These are phyloP conservation scores for Penicillium bovifimosum DNA, from an alignment of 495 filamentous ascomycete species.

Conservation along the genomic window DNA sequence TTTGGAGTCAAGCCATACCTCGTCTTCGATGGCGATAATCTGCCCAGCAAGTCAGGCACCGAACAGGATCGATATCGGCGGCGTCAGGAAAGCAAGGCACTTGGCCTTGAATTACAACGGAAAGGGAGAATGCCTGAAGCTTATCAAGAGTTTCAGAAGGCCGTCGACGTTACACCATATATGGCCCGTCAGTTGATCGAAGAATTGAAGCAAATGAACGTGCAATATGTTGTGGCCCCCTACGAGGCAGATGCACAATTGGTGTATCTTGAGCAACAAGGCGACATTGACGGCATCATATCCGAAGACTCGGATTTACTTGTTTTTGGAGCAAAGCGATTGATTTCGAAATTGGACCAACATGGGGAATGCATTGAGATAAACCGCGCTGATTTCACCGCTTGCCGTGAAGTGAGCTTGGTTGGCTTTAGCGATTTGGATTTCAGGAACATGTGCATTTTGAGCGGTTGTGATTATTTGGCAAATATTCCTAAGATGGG, in stretches of 20 bases:
- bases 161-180: conserved; percentile 89
- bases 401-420: conserved; percentile 80
- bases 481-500: conserved; percentile 78
- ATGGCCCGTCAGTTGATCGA: conserved; percentile 94
- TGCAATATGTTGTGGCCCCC: conserved; percentile 89
- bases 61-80: conserved; percentile 65
- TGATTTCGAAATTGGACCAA: conserved; percentile 91
- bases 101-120: conserved; percentile 72
- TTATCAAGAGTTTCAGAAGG: conserved; percentile 84
- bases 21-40: conserved; percentile 92
- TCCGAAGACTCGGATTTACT: conserved; percentile 96
- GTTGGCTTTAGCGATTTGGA: conserved; percentile 88
- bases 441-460: conserved; percentile 91
- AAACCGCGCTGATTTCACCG: conserved; percentile 77
- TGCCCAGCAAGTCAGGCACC: conserved; percentile 93
- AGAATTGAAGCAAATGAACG: conserved; percentile 69
- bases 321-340: conserved; percentile 85
- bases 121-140: conserved; percentile 77
- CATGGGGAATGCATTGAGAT: conserved; percentile 92
- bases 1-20: conserved; percentile 90
- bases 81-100: conserved; percentile 65
- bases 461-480: conserved; percentile 98
- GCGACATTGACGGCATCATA: conserved; percentile 77
- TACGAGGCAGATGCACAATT: conserved; percentile 98
- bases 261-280: conserved; percentile 83